phyloP scores from a whole-genome alignment of 2,329 filamentous ascomycete species.

The Proliferodiscus dingleyae region DNA sequence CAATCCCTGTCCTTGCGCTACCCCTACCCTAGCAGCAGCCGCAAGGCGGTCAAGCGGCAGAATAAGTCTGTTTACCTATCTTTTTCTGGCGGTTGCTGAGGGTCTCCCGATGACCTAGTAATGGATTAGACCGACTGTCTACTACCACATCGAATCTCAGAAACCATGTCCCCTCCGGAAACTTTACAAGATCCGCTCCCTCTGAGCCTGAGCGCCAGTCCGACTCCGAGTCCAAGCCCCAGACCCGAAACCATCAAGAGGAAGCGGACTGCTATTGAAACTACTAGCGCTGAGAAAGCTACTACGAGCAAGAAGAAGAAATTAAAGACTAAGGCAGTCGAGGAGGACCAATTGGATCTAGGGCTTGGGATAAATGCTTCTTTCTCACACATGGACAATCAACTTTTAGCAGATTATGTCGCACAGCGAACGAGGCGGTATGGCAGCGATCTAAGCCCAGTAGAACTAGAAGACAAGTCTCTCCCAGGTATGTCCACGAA shows the following conservation, averaged over 20 bases:
- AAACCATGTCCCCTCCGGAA: slow-evolving; percentile 24
- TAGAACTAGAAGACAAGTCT: slow-evolving; percentile 80
- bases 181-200: slow-evolving; percentile 28
- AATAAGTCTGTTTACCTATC: not conserved
- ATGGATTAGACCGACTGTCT: too few species aligned
- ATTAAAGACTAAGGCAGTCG: slow-evolving; percentile 38
- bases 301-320: slow-evolving; percentile 13
- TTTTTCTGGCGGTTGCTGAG: too few species aligned
- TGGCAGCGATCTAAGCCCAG: slow-evolving; percentile 71
- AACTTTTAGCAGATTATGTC: slow-evolving; percentile 79
- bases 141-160: not conserved
- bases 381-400: slow-evolving; percentile 77
- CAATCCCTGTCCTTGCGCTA: not conserved
- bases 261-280: slow-evolving; percentile 19
- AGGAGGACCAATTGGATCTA: slow-evolving; percentile 56
- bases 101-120: too few species aligned
- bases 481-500: slow-evolving; percentile 58
- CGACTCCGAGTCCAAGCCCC: slow-evolving; percentile 9
- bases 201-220: slow-evolving; percentile 20
- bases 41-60: not conserved
- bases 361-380: slow-evolving; percentile 74
- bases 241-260: slow-evolving; percentile 25
- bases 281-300: not conserved
- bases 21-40: not conserved
- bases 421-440: slow-evolving; percentile 74